Evolutionary conservation across 1,139 yeast species (phyloP), one percentile per base, ranked within the genome.

Genomic region (Blastobotrys serpentis): DNA sequence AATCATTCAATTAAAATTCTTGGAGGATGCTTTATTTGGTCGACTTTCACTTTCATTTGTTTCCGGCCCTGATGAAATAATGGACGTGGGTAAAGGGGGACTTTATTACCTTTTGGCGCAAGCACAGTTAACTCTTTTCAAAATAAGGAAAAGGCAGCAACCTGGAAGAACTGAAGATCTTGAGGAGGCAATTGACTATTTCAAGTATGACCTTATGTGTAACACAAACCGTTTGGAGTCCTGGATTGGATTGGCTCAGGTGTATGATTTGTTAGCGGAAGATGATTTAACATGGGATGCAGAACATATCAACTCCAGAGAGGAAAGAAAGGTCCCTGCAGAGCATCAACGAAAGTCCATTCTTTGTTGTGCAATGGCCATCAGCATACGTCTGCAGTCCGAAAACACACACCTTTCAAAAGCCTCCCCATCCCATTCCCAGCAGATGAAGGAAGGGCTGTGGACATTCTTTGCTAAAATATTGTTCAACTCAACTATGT

Each of bases 201-300:
- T 89, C 50, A 76, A 74, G 47, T 72, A 74, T 50, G 98, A 92
- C 63, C 66, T 94, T 23, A 63, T 81, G 2, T 81, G 82, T 61
- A 81, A 84, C 2, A 76, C 85, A 1, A 71, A 76, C 44, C 71
- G 97, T 22, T 75, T 84, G 44, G 98, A 92, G 64, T 80, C 88
- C 13, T 94, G 99, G 99, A 72, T 81, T 43, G 73, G 88, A 1
- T 66, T 92, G 16, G 96, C 95, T 0, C 92, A 84, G 62, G 83
- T 94, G 0, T 89, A 79, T 58, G 84, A 90, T 0, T 82, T 74
- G 49, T 70, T 86, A 34, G 95, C 85, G 0, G 98, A 90, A 56
- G 96, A 88, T 64, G 96, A 87, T 56, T 69, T 92, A 48, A 81
- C 88, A 6, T 88, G 96, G 95, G 85, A 92, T 0, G 84, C 96